These are phyloP conservation scores for Acacia melanoxylon DNA, from an alignment of 306 rosid species.

Conservation along the genomic window DNA sequence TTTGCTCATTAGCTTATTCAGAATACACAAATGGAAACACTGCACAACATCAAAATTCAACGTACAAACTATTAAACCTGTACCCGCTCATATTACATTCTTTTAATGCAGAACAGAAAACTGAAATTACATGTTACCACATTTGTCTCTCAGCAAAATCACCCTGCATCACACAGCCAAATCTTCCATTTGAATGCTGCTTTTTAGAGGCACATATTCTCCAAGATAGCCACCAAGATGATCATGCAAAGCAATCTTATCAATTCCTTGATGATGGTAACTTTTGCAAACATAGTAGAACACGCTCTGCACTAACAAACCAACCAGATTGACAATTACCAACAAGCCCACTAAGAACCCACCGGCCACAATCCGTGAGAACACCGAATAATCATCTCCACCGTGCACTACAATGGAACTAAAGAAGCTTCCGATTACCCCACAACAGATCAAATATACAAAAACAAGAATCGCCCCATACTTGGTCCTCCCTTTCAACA, in stretches of 20 bases:
- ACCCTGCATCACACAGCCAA: constrained; percentile 57
- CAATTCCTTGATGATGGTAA: constrained; percentile 88
- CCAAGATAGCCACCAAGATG: constrained; percentile 98
- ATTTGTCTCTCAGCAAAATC: background rate
- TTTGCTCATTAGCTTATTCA: constrained; percentile 5
- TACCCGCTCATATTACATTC: constrained; percentile 26
- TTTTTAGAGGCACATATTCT: constrained; percentile 93
- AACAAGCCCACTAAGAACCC: constrained; percentile 85
- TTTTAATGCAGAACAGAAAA: constrained; percentile 21
- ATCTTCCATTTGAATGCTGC: constrained; percentile 93
- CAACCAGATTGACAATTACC: constrained; percentile 85
- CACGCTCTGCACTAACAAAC: constrained; percentile 86
- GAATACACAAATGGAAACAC: constrained; percentile 5
- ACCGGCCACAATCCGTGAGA: constrained; percentile 70
- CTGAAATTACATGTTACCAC: constrained; percentile 43
- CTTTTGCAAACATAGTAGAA: constrained; percentile 95
- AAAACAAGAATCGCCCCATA: constrained; percentile 58
- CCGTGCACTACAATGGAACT: constrained; percentile 81
- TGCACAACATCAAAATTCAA: constrained; percentile 16
- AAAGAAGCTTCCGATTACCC: constrained; percentile 51
- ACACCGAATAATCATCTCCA: constrained; percentile 54
- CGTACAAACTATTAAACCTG: constrained; percentile 31
- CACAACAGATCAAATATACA: constrained; percentile 55
- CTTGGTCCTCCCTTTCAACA: constrained; percentile 69
- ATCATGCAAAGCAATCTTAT: constrained; percentile 80